phyloP scores from a whole-genome alignment of 495 filamentous ascomycete species.

The Aspergillus heteromorphus region DNA sequence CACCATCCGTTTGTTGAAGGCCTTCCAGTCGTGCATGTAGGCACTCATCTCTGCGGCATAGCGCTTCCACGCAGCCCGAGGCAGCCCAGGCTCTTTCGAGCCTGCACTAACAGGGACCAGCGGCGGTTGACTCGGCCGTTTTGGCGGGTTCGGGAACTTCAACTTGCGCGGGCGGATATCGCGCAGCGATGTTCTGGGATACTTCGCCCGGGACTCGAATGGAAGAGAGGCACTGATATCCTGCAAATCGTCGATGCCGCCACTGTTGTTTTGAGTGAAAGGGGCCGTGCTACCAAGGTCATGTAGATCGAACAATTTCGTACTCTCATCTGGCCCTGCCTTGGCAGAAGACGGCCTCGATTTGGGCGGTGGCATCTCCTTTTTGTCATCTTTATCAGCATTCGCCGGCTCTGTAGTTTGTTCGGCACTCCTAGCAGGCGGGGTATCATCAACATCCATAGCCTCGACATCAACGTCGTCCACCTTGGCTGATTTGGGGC shows the following conservation, averaged over 20 bases:
- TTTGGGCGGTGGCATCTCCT: slow-evolving; percentile 7
- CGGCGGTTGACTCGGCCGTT: slow-evolving; percentile 39
- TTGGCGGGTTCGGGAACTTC: slow-evolving; percentile 58
- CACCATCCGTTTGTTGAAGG: slow-evolving; percentile 59
- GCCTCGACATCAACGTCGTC: slow-evolving; percentile 28
- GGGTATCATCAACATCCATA: slow-evolving; percentile 49
- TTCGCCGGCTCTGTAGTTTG: slow-evolving; percentile 8
- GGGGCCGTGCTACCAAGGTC: slow-evolving; percentile 65
- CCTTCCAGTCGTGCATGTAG: slow-evolving; percentile 68
- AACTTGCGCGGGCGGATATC: slow-evolving; percentile 38
- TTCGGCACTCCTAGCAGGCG: slow-evolving; percentile 11
- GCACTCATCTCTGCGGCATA: slow-evolving; percentile 58
- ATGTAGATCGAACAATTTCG: slow-evolving; percentile 47
- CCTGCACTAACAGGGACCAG: slow-evolving; percentile 15
- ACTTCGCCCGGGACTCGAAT: slow-evolving; percentile 58
- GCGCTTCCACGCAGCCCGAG: slow-evolving; percentile 45
- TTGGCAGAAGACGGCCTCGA: slow-evolving; percentile 20
- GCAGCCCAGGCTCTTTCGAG: slow-evolving; percentile 25
- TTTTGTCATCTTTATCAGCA: background rate
- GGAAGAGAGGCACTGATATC: slow-evolving; percentile 66
- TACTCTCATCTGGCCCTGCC: slow-evolving; percentile 39
- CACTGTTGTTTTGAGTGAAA: slow-evolving; percentile 47
- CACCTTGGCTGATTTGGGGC: slow-evolving; percentile 6
- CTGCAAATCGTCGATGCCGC: slow-evolving; percentile 56
- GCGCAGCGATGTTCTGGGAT: slow-evolving; percentile 19